Base-by-base conservation (phyloP, 108 stramenopile genomes). In the Skeletonema grethae region DNA sequence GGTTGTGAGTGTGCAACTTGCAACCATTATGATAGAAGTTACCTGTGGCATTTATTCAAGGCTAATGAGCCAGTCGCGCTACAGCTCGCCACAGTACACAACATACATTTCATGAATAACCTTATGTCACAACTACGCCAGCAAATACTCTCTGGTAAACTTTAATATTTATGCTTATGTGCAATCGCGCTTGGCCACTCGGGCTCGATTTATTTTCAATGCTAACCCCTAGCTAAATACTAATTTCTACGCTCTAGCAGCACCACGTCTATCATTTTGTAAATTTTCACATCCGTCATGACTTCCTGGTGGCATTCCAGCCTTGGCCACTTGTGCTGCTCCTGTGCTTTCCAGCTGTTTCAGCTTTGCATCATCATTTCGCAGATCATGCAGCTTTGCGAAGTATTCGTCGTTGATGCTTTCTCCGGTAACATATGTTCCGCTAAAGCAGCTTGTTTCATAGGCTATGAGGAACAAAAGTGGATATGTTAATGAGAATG, bases 381-480 rank as follows among this genome's bases (percentile, higher is more conserved):
- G 75, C 39, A 83, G 69, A 15, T 70, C 85, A 73, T 88, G 86
- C 25, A 97, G 82, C 72, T 73, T 83, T n/a, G 68, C 55, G 59
- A 97, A 95, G 77, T 96, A 96, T 18, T 67, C 70, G 61, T 90
- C 86, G 50, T 83, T 83, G 48, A 93, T 95, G 45, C 73, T 73
- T 57, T 95, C 87, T 35, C 94, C 94, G 31, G 97, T 97, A 22
- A 99, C 95, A 65, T 99, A 99, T 32, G 78, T 75, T 36, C 97
- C 98, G 72, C 89, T 96, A 80, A 98, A 98, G 77, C 98, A 98
- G 74, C 95, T 96, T 20, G 93, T 93, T 67, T 98, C 98, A 77
- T 96, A 98, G 11, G 59, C 75, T 88, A 68, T 24, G 39, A 36
- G 12, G 57, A 63, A 56, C 35, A 73, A 25, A 18, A 2, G 3